These are phyloP conservation scores for Zygoascus tannicola DNA, from an alignment of 805 yeast genomes.

Conservation along the genomic window DNA sequence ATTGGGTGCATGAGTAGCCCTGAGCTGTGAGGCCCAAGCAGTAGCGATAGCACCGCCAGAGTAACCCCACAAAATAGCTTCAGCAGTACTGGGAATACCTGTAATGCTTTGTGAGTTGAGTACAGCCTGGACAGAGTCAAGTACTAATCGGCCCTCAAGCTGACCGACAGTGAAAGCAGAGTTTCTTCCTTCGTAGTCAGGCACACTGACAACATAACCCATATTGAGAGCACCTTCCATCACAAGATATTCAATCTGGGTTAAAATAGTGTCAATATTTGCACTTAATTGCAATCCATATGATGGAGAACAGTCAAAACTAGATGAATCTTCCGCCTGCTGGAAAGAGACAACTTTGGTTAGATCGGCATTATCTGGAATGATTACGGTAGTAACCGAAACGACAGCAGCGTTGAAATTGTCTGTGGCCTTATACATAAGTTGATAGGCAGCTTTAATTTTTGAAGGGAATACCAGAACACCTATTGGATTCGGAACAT, in stretches of 20 bases:
- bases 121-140: conserved; percentile 24
- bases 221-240: neutral
- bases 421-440: conserved; percentile 20
- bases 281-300: conserved; percentile 15
- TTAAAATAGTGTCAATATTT: conserved; percentile 2
- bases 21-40: conserved; percentile 23
- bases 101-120: conserved; percentile 8
- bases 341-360: conserved; percentile 21
- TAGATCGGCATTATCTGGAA: conserved; percentile 6
- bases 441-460: conserved; percentile 17
- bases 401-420: conserved; percentile 22
- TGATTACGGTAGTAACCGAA: conserved; percentile 22
- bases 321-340: conserved; percentile 22
- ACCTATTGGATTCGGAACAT: conserved; percentile 1
- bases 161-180: conserved; percentile 13
- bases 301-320: conserved; percentile 23
- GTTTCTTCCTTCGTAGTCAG: conserved; percentile 15
- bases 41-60: conserved; percentile 22
- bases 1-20: conserved; percentile 21
- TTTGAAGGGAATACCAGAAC: conserved; percentile 1
- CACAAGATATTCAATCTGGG: conserved; percentile 1
- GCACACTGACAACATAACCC: conserved; percentile 1
- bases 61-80: conserved; percentile 20
- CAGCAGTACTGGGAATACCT: conserved; percentile 10
- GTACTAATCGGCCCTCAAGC: conserved; percentile 20